Percentiles rank a stretch among this genome's conserved stretches.
Evolutionary conservation across 1,139 yeast species (phyloP).

Genomic region (Nakaseomyces kungkrabaensis): DNA sequence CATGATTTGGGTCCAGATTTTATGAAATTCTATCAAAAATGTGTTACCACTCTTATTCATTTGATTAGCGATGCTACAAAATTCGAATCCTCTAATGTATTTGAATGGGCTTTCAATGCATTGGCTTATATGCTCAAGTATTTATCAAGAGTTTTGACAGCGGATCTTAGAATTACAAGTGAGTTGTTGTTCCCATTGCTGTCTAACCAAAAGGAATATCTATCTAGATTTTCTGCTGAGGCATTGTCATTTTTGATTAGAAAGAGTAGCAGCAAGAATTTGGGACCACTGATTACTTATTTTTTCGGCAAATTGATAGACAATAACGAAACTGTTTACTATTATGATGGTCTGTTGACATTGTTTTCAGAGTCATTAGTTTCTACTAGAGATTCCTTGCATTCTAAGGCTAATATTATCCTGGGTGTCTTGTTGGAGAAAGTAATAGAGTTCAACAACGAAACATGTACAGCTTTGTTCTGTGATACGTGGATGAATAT

Average conservation of each 20-base stretch:
- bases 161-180: conserved; percentile 62
- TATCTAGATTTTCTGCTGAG: conserved; percentile 81
- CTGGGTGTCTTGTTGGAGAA: conserved; percentile 37
- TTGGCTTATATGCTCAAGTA: conserved; percentile 87
- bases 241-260: conserved; percentile 77
- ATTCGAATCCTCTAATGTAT: conserved; percentile 41
- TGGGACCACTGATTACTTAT: conserved; percentile 40
- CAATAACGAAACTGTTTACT: conserved; percentile 32
- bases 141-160: conserved; percentile 51
- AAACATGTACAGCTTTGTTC: conserved; percentile 35
- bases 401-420: conserved; percentile 54
- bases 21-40: conserved; percentile 50
- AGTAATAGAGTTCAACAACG: conserved; percentile 21
- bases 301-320: conserved; percentile 39
- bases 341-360: conserved; percentile 47
- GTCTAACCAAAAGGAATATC: conserved; percentile 47
- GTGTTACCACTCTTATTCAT: conserved; percentile 43
- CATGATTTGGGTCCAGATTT: conserved; percentile 93
- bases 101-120: conserved; percentile 80
- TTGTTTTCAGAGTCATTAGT: conserved; percentile 68
- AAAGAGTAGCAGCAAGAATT: conserved; percentile 46
- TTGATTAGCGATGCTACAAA: conserved; percentile 40
- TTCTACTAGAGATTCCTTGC: conserved; percentile 62
- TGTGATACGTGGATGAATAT: conserved; percentile 52
- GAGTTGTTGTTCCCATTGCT: conserved; percentile 55